Conservation (phyloP, 306 rosid species). For the Acmispon strigosus region DNA sequence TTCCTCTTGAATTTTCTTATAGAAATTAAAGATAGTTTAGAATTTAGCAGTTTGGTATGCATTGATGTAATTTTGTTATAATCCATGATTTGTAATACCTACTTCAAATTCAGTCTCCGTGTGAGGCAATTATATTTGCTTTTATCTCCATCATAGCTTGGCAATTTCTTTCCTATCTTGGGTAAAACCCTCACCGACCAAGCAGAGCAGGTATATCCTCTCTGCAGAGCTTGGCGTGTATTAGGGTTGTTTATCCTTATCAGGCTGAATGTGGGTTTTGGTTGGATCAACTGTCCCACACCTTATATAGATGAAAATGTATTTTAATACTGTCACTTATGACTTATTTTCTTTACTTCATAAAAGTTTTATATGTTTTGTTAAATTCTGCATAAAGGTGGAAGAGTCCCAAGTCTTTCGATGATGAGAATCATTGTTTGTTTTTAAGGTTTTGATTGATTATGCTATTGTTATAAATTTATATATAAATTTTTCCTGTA, state of each 20-base stretch:
- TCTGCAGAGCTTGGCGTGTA: background rate
- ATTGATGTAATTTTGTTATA: background rate
- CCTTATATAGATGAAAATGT: background rate
- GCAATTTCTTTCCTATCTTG: background rate
- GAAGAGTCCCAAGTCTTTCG: background rate
- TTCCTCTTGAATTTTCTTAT: background rate
- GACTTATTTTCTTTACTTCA: background rate
- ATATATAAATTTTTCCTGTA: too few relatives aligned
- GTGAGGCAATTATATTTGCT: background rate
- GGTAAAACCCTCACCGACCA: background rate
- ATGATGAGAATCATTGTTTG: too few relatives aligned
- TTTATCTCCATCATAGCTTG: background rate
- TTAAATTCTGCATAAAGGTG: background rate
- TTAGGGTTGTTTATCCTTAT: background rate
- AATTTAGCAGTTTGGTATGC: background rate
- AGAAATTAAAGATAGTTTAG: background rate
- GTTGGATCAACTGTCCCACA: background rate
- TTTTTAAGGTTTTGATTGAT: too few relatives aligned
- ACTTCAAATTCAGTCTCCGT: background rate
- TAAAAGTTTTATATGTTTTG: background rate
- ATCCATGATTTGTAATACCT: background rate
- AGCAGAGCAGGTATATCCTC: background rate
- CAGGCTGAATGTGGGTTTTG: background rate
- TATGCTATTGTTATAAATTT: too few relatives aligned
- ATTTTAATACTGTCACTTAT: background rate